Base-by-base conservation (phyloP, 352 stramenopile species). In the Bremia lactucae region DNA sequence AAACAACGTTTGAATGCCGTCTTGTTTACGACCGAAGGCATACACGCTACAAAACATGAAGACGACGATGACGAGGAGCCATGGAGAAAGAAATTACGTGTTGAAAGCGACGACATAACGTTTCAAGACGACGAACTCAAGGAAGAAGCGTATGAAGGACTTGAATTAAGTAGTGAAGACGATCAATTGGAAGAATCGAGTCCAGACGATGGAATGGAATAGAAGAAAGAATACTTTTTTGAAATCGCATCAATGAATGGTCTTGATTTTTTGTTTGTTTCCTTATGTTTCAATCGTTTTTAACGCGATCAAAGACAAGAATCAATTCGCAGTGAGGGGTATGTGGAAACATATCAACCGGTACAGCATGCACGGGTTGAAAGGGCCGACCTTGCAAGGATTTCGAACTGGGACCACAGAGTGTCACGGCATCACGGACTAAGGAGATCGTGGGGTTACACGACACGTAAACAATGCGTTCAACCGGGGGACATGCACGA, bases 271-370 rank as follows among this genome's bases (percentile, higher is more conserved):
- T 10, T 15, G 21, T 29, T 14, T 41, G 36, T 31, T 33, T 61
- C 56, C 23, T 53, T 47, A n/a, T n/a, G n/a, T n/a, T n/a, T n/a
- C n/a, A n/a, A n/a, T n/a, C n/a, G 42, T 29, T 43, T n/a, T 72
- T 67, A 28, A 74, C 65, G 23, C 86, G 81, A 47, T 98, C 95
- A 57, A 99, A 98, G 6, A 97, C 87, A 55, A 98, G 96, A 29
- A 98, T 92, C 77, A 99, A 95, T 69, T 99, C 96, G 61, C 90
- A 98, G 73, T 99, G 96, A 21, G 76, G 72, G 11, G 95, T 99
- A 55, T 97, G 86, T 1, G 96, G 96, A 63, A 99, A 99, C 88
- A 99, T 97, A 66, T 99, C 96, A 23, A 99, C 95, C 2, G 95
- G 95, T 29, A 93, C 87, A 6, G 90, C 87, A 45, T 89, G 73